Evolutionary conservation across 2,329 filamentous ascomycete genomes (phyloP).

Genomic region (Polytolypa hystricis): DNA sequence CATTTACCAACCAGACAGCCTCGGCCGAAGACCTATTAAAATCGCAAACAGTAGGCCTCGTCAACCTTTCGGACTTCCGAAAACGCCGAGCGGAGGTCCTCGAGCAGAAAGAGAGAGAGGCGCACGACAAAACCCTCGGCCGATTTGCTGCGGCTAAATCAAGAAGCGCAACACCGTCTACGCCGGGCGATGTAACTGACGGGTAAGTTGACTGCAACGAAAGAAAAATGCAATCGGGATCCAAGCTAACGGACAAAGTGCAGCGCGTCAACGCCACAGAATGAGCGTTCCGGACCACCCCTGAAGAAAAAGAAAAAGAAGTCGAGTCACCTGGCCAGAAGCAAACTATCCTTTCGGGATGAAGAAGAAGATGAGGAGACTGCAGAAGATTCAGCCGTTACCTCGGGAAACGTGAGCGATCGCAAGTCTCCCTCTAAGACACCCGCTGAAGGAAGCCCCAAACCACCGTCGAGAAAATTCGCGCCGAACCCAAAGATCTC

Average conservation of each 20-base stretch:
- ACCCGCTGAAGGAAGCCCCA: constrained; percentile 22
- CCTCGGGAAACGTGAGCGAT: constrained; percentile 24
- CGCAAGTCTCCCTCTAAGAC: constrained; percentile 28
- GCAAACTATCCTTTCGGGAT: constrained; percentile 47
- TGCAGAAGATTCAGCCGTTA: constrained; percentile 28
- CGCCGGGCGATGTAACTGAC: constrained; percentile 37
- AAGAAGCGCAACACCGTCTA: constrained; percentile 40
- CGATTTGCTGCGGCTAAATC: constrained; percentile 34
- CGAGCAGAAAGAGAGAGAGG: constrained; percentile 77
- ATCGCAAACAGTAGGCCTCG: constrained; percentile 78
- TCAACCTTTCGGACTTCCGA: constrained; percentile 84
- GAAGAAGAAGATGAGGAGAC: constrained; percentile 57
- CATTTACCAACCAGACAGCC: constrained; percentile 63
- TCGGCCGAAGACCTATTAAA: constrained; percentile 74
- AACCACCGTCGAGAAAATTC: constrained; percentile 23
- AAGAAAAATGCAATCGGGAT: constrained; percentile 3
- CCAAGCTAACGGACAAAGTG: constrained; percentile 45
- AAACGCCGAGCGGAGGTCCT: constrained; percentile 92
- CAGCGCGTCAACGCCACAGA: constrained; percentile 42
- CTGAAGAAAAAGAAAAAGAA: constrained; percentile 50
- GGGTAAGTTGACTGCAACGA: constrained; percentile 40
- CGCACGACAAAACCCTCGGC: constrained; percentile 49
- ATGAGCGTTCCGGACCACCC: constrained; percentile 27
- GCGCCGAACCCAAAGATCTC: constrained; percentile 33
- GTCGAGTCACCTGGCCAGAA: constrained; percentile 41